Conservation (phyloP, 345 rosid genomes). For the Kandelia obovata region DNA sequence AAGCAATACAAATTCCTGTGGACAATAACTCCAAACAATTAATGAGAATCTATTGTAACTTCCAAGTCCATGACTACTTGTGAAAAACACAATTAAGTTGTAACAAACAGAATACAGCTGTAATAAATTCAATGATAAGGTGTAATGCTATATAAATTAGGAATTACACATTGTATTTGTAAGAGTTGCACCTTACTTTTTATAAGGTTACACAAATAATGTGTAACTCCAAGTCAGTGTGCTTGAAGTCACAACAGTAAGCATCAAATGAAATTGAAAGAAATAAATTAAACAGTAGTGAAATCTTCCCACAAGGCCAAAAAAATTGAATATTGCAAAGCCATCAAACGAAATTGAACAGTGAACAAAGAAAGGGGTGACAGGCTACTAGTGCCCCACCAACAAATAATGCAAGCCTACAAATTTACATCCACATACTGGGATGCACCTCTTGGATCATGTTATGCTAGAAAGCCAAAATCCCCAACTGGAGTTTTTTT, state of each 20-base stretch:
- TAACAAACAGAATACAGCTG: too few species aligned
- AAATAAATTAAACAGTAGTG: not conserved
- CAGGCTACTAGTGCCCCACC: not conserved
- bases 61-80: too few species aligned
- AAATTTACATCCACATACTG: not conserved
- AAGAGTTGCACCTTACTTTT: too few species aligned
- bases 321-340: not conserved
- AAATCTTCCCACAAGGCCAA: not conserved
- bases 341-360: not conserved
- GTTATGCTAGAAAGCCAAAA: not conserved
- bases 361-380: not conserved
- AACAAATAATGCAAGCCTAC: not conserved
- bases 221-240: too few species aligned
- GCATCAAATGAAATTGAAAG: too few species aligned
- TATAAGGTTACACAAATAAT: too few species aligned
- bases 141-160: too few species aligned
- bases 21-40: constrained; percentile 4
- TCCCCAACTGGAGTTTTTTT: too few species aligned
- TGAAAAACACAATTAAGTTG: too few species aligned
- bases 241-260: not conserved
- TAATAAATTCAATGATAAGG: too few species aligned
- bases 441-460: too few species aligned
- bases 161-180: too few species aligned
- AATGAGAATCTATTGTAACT: not conserved
- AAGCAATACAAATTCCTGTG: constrained; percentile 89